These are phyloP conservation scores for Boletus vermiculosoides DNA, from an alignment of 768 basidiomycete species.

Conservation along the genomic window DNA sequence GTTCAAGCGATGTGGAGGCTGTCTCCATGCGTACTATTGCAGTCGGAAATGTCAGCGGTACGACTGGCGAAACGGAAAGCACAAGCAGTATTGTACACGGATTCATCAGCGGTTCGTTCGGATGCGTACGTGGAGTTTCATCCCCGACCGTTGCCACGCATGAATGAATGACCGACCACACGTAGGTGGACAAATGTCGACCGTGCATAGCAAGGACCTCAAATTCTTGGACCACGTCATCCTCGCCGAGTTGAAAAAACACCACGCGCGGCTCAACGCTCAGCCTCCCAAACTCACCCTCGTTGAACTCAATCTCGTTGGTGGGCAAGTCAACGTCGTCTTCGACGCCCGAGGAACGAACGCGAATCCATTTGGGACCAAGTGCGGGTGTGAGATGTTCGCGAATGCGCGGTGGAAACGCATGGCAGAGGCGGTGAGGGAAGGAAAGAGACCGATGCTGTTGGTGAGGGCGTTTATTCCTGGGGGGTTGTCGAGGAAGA, in stretches of 20 bases:
- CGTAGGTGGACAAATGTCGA: constrained; percentile 25
- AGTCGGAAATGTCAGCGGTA: constrained; percentile 25
- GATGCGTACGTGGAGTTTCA: constrained; percentile 12
- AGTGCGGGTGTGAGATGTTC: constrained; percentile 25
- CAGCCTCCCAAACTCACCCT: constrained; percentile 22
- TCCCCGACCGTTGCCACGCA: background rate
- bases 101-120: constrained; percentile 21
- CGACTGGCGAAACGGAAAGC: constrained; percentile 29
- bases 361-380: constrained; percentile 25
- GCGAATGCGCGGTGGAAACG: constrained; percentile 26
- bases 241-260: constrained; percentile 26
- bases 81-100: constrained; percentile 26
- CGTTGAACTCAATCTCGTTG: constrained; percentile 27
- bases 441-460: constrained; percentile 14
- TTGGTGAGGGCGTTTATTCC: constrained; percentile 30
- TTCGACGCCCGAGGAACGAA: constrained; percentile 19
- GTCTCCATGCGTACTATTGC: constrained; percentile 32
- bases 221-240: constrained; percentile 28
- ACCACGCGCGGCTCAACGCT: constrained; percentile 6
- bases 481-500: constrained; percentile 28
- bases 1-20: constrained; percentile 29
- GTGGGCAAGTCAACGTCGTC: constrained; percentile 4
- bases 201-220: constrained; percentile 26
- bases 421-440: constrained; percentile 17
- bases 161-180: background rate